Evolutionary conservation across 2,329 filamentous ascomycete genomes (phyloP).

Genomic region (Tolypocladium tundrense): DNA sequence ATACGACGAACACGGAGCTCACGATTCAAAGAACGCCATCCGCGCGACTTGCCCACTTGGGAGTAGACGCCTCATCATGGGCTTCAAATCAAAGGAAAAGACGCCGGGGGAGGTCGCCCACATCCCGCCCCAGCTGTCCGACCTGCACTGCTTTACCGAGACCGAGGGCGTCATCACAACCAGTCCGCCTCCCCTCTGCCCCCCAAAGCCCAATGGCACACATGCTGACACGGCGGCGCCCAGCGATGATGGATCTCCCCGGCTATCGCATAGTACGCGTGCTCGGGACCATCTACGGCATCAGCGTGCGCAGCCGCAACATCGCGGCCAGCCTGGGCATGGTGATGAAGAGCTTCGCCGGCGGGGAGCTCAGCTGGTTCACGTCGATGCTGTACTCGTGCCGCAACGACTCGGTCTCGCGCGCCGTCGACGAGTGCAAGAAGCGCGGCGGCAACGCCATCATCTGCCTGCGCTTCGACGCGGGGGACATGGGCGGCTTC

Average conservation of each 20-base stretch:
- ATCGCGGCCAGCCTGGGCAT: conserved; percentile 45
- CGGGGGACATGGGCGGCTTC: conserved; percentile 42
- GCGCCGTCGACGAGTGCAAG: conserved; percentile 46
- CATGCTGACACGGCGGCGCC: not conserved
- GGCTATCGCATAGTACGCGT: conserved; percentile 48
- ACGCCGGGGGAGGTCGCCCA: conserved; percentile 19
- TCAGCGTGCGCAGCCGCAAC: conserved; percentile 48
- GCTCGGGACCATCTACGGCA: conserved; percentile 47
- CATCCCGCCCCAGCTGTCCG: conserved; percentile 30
- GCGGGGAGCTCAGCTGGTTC: conserved; percentile 50
- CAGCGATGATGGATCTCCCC: conserved; percentile 51
- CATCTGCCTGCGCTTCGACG: conserved; percentile 48
- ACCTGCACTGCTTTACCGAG: conserved; percentile 49
- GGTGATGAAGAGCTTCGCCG: conserved; percentile 44
- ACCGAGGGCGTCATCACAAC: conserved; percentile 51
- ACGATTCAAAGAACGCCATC: not conserved
- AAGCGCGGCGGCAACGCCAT: conserved; percentile 48
- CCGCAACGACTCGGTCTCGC: conserved; percentile 46
- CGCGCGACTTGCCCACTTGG: not conserved
- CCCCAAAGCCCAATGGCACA: not conserved
- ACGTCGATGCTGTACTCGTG: conserved; percentile 49
- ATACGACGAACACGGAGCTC: not conserved
- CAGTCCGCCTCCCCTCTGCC: conserved; percentile 19
- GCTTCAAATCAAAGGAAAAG: conserved; percentile 13
- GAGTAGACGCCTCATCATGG: conserved; percentile 11